phyloP scores from a whole-genome alignment of 2,329 filamentous ascomycete genomes.

The Nemania abortiva region DNA sequence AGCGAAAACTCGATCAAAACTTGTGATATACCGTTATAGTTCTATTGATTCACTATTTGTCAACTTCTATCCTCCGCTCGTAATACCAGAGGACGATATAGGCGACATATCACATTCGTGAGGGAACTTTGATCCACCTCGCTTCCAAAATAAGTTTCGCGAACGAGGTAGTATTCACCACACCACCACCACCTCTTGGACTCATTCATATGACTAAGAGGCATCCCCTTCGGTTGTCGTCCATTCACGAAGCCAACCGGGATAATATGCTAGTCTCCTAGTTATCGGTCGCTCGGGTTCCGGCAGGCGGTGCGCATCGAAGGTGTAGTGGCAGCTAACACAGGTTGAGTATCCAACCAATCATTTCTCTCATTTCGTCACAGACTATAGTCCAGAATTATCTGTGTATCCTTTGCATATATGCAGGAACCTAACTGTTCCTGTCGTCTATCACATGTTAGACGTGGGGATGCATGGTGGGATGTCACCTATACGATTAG shows the following conservation, averaged over 20 bases:
- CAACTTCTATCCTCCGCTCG: conserved; percentile 27
- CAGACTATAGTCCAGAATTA: conserved; percentile 18
- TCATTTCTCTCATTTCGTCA: conserved; percentile 29
- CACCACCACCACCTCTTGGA: conserved; percentile 22
- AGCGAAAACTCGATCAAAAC: conserved; percentile 17
- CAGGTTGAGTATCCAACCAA: conserved; percentile 34
- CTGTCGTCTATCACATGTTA: conserved; percentile 38
- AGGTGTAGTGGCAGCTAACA: conserved; percentile 23
- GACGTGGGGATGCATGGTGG: conserved; percentile 17
- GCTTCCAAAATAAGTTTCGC: conserved; percentile 24
- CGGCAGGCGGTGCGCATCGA: conserved; percentile 8
- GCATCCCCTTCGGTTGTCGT: conserved; percentile 37
- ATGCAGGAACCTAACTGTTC: conserved; percentile 39
- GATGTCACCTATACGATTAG: conserved; percentile 20
- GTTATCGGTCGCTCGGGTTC: conserved; percentile 20
- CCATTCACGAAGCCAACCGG: conserved; percentile 33
- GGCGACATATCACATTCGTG: conserved; percentile 35
- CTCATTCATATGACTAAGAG: conserved; percentile 37
- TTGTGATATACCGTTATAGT: conserved; percentile 13
- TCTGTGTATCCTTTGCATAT: conserved; percentile 21
- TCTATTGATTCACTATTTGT: conserved; percentile 37
- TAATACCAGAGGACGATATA: conserved; percentile 30
- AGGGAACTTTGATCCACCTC: conserved; percentile 19
- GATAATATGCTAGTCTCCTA: conserved; percentile 20
- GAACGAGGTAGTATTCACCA: conserved; percentile 15